Evolutionary conservation across 108 stramenopile genomes (phyloP), one percentile per base, ranked within the genome.

Genomic region (Skeletonema tropicum): DNA sequence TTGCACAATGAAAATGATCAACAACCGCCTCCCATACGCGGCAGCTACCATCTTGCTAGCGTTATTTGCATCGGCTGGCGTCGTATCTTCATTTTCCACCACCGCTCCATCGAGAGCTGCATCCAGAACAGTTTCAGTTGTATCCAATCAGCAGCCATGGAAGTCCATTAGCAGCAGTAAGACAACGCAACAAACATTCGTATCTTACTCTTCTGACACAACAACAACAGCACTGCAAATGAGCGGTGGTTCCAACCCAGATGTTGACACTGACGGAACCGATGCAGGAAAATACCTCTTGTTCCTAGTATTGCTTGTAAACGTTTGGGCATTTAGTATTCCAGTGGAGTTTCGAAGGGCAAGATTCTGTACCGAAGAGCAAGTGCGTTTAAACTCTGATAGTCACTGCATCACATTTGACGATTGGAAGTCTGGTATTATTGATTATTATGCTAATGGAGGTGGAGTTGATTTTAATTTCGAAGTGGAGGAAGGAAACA

Each of bases 331-430:
- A 0, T 87, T 87, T 49, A 77, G 73, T 48, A 83, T 87, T 49
- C 87, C 87, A 5, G 25, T 71, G 6, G 87, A 87, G 65, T 85
- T 85, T 15, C 77, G 87, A 48, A 67, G 87, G 12, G 82, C 81
- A 17, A 68, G 77, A 32, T 75, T 83, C 57, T 87, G 87, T 30
- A 65, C 73, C 23, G 73, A 76, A 14, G 83, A 79, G 35, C 64
- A 75, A 10, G 84, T 85, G 7, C 58, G 31, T 11, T 36, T 74
- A 58, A 67, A 87, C 42, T 67, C 69, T 32, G 79, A 85, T 49
- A 78, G 79, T 26, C 72, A 85, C 46, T 87, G 87, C 42, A 79
- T 75, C 11, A 87, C 87, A 8, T 75, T 75, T 45, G 41, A 48
- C 0, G 67, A 78, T 25, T 87, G 87, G 87, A 59, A 17, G n/a